These are phyloP conservation scores for Trichocomaceae sp. DNA, from an alignment of 2,329 filamentous ascomycete genomes.

Conservation along the genomic window DNA sequence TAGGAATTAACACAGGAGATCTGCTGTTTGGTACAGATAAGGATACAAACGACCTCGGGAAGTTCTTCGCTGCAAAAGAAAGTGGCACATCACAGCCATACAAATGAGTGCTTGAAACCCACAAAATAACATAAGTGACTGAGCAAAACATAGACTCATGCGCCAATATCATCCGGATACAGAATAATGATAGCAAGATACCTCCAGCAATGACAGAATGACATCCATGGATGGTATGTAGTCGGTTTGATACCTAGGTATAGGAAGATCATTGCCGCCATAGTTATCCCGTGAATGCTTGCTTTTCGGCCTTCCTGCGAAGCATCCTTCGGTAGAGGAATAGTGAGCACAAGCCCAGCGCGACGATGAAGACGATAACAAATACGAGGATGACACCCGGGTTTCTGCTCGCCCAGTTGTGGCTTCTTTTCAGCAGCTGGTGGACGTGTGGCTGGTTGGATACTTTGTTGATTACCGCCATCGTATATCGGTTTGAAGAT, in stretches of 20 bases:
- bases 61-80: neutral
- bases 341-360: slow-evolving; percentile 44
- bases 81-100: neutral
- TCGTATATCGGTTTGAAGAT: neutral
- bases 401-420: slow-evolving; percentile 53
- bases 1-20: neutral
- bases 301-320: slow-evolving; percentile 23
- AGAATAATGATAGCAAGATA: neutral
- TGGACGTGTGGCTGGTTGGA: neutral
- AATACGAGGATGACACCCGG: slow-evolving; percentile 59
- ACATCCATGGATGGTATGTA: neutral
- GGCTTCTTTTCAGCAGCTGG: slow-evolving; percentile 10
- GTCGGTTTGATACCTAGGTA: neutral
- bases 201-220: neutral
- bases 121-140: neutral
- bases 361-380: slow-evolving; percentile 53
- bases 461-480: slow-evolving; percentile 3
- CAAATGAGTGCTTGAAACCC: neutral
- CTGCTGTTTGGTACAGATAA: neutral
- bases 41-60: neutral
- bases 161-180: neutral
- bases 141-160: neutral
- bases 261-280: neutral
- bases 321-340: slow-evolving; percentile 44
- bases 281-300: slow-evolving; percentile 14